Evolutionary conservation across 2,329 filamentous ascomycete species (phyloP).

Genomic region (Verticillium zaregamsianum): DNA sequence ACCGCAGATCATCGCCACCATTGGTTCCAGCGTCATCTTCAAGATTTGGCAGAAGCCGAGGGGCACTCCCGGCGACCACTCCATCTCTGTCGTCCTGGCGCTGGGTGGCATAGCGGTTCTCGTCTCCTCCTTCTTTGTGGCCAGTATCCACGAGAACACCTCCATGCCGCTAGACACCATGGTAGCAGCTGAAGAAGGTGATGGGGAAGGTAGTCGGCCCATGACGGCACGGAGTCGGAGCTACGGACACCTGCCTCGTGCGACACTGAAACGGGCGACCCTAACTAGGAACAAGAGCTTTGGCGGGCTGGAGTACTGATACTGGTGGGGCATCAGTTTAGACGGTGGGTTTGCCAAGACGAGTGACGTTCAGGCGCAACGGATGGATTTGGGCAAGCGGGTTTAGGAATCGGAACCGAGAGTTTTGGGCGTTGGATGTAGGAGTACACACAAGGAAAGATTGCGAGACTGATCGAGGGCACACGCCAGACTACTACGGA

Average conservation of each 20-base stretch:
- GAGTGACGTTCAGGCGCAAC: too few relatives aligned
- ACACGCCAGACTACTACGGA: neutral
- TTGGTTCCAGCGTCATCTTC: constrained; percentile 82
- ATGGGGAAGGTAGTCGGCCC: constrained; percentile 20
- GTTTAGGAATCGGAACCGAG: neutral
- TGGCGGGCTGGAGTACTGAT: constrained; percentile 41
- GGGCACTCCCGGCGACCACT: constrained; percentile 78
- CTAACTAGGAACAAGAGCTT: constrained; percentile 46
- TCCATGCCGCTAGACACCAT: constrained; percentile 31
- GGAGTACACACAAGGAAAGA: neutral
- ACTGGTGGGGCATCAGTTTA: too few relatives aligned
- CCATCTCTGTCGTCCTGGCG: constrained; percentile 80
- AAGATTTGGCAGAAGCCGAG: constrained; percentile 81
- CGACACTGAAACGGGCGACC: constrained; percentile 40
- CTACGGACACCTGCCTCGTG: constrained; percentile 34
- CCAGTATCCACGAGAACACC: constrained; percentile 60
- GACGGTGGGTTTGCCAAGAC: too few relatives aligned
- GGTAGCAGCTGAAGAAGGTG: constrained; percentile 38
- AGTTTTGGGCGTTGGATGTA: neutral
- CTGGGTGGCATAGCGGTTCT: constrained; percentile 78
- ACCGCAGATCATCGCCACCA: constrained; percentile 85
- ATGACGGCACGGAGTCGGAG: constrained; percentile 28
- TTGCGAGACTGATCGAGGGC: neutral
- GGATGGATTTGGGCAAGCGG: too few relatives aligned
- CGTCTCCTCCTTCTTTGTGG: constrained; percentile 69